Evolutionary conservation across 768 basidiomycete species (phyloP).

Genomic region (Hebeloma cylindrosporum): DNA sequence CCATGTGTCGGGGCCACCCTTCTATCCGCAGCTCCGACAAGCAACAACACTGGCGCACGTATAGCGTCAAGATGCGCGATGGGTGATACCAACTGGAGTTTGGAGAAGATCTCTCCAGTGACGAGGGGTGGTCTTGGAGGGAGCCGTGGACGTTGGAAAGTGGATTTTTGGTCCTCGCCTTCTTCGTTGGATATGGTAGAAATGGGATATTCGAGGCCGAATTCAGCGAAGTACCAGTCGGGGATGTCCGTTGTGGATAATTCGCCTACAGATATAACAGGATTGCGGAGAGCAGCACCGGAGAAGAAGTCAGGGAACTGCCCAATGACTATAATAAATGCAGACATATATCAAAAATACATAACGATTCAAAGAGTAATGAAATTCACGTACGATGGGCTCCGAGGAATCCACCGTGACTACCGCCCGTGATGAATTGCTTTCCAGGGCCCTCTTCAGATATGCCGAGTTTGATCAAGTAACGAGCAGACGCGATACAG

Average conservation of each 20-base stretch:
- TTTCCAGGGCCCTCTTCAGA: conserved; percentile 49
- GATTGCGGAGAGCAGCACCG: conserved; percentile 66
- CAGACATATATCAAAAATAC: background rate
- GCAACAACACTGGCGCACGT: conserved; percentile 51
- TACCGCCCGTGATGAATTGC: conserved; percentile 61
- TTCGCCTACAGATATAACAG: conserved; percentile 64
- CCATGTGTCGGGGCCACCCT: conserved; percentile 66
- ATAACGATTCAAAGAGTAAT: background rate
- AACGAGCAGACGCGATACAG: conserved; percentile 52
- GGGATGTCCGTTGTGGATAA: conserved; percentile 61
- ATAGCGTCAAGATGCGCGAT: conserved; percentile 54
- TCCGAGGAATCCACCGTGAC: conserved; percentile 68
- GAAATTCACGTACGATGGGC: conserved; percentile 58
- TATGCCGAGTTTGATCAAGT: conserved; percentile 51
- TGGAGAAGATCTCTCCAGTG: conserved; percentile 42
- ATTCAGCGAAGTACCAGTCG: conserved; percentile 62
- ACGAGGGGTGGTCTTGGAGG: conserved; percentile 33
- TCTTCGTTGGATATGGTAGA: conserved; percentile 32
- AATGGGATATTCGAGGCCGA: conserved; percentile 42
- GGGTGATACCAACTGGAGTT: conserved; percentile 53
- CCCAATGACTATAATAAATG: conserved; percentile 50
- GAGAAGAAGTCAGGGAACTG: conserved; percentile 61
- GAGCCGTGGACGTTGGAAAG: conserved; percentile 7
- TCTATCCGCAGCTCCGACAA: conserved; percentile 60
- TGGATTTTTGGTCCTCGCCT: no score